phyloP scores from a whole-genome alignment of 208 protist species.

The Polymyxa betae region DNA sequence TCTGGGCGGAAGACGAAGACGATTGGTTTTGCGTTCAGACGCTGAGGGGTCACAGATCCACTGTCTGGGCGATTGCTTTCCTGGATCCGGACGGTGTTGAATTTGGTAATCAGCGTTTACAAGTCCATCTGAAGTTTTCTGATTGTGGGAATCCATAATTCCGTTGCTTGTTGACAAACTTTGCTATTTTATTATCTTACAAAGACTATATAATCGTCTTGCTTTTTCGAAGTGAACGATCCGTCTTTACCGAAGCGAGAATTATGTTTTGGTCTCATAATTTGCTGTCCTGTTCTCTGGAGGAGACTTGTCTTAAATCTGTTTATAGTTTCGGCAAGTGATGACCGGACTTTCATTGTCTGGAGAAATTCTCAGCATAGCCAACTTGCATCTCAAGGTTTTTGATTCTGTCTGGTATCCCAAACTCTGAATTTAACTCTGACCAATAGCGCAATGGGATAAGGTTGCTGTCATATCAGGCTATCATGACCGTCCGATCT shows the following conservation, averaged over 20 bases:
- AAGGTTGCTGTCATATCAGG: background rate
- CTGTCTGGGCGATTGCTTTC: slow-evolving; percentile 36
- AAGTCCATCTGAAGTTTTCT: too few relatives aligned
- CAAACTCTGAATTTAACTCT: background rate
- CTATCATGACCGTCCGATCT: slow-evolving; percentile 30
- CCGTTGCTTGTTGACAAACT: slow-evolving; percentile 16
- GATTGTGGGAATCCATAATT: too few relatives aligned
- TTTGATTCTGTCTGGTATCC: background rate
- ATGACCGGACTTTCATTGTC: slow-evolving; percentile 19
- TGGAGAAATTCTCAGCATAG: background rate
- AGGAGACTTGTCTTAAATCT: too few relatives aligned
- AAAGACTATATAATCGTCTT: too few relatives aligned
- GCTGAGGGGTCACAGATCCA: slow-evolving; percentile 12
- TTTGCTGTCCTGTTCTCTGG: too few relatives aligned
- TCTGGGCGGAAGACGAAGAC: slow-evolving; percentile 48
- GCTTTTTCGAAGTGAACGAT: too few relatives aligned
- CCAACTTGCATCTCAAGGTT: slow-evolving; percentile 27
- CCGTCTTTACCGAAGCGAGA: too few relatives aligned
- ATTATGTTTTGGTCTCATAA: too few relatives aligned
- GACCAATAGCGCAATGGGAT: background rate
- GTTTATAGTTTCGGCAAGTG: background rate
- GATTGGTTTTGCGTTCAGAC: slow-evolving; percentile 17
- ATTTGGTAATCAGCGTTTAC: too few relatives aligned
- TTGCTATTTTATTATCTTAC: background rate
- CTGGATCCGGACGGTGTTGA: background rate